Base-by-base conservation (phyloP, 2,329 filamentous ascomycete genomes). In the Fusarium subtropicale region DNA sequence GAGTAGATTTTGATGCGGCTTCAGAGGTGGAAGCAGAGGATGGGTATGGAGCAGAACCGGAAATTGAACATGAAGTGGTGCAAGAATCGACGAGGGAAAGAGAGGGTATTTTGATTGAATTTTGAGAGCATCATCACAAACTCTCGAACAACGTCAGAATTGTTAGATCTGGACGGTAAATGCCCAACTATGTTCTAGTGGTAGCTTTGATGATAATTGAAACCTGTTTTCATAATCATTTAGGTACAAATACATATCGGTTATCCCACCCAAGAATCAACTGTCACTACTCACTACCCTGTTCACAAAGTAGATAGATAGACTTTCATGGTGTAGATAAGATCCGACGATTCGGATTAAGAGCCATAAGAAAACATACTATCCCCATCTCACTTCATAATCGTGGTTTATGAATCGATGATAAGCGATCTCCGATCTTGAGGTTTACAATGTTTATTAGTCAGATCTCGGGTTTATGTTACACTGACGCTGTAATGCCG, bases 31-130 rank as follows among this genome's bases (percentile, higher is more conserved):
- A 57, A 36, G 39, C 39, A 15, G 48, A 57, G 18, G 44, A 54
- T 30, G 28, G 58, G 24, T 48, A 56, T 22, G 66, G 41, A 28
- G 55, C 60, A 13, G 33, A 56, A 18, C 34, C 24, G 2, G 41
- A 44, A 5, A 28, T 26, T 18, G 47, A 46, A 22, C 38, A 56
- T 31, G 46, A 50, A 42, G 42, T 36, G 15, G 38, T 20, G 9
- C 45, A 44, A n/a, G 36, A 54, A 34, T 10, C 26, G 28, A 56
- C 60, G 31, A 45, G 39, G n/a, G 34, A n/a, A 42, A 46, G 18
- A 18, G 65, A 68, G 20, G 66, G 42, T 8, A 36, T 57, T 16
- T 41, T 72, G 48, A 72, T 72, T 22, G 68, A 46, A 12, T 60
- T 34, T 56, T 51, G 48, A 51, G 18, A 9, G 12, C 12, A 51